Conservation (phyloP, 441 rosid species). For the Pelargonium citronellum region DNA sequence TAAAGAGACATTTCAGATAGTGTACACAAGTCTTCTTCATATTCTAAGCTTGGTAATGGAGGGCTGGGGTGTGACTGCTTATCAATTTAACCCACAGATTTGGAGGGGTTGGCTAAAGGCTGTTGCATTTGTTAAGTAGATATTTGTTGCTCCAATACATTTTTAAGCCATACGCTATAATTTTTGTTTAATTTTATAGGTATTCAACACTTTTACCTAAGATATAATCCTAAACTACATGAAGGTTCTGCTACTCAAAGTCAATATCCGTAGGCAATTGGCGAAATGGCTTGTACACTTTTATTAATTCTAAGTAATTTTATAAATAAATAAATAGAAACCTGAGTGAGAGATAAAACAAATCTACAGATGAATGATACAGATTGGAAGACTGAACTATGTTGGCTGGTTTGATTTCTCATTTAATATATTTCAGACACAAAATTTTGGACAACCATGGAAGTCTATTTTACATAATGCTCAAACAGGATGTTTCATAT, state of each 20-base stretch:
- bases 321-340: background rate
- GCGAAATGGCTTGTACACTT: background rate
- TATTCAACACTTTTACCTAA: background rate
- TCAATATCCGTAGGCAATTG: background rate
- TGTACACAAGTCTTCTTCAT: background rate
- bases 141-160: background rate
- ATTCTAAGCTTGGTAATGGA: background rate
- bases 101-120: background rate
- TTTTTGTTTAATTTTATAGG: background rate
- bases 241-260: too few species aligned
- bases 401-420: too few species aligned
- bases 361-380: background rate
- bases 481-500: too few species aligned
- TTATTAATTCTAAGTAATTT: background rate
- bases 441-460: too few species aligned
- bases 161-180: background rate
- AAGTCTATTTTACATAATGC: too few species aligned
- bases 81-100: background rate
- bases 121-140: background rate
- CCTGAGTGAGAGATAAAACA: background rate
- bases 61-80: background rate
- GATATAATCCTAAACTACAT: background rate
- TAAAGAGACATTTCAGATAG: background rate
- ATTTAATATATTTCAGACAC: too few species aligned
- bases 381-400: too few species aligned